Percentiles rank a stretch among this genome's conserved stretches.
Conservation (phyloP, 2,329 filamentous ascomycete species). For the Raffaelea albimanens region DNA sequence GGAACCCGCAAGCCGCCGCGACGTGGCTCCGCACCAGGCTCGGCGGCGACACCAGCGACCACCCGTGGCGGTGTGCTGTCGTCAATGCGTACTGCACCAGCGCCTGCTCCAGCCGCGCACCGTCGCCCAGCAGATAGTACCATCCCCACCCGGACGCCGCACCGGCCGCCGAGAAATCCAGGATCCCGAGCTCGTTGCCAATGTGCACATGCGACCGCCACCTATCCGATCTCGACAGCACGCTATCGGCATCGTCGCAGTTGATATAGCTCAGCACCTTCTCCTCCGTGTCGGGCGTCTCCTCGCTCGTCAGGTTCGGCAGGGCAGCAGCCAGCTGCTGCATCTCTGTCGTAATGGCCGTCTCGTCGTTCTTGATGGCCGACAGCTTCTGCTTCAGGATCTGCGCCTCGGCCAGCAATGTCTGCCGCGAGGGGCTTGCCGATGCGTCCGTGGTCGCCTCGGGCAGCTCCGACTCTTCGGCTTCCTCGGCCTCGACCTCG, state of each 20-base stretch:
- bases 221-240: slow-evolving; percentile 49
- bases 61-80: slow-evolving; percentile 63
- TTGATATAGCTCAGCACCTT: slow-evolving; percentile 71
- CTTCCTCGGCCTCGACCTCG: slow-evolving; percentile 29
- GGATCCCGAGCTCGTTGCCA: slow-evolving; percentile 72
- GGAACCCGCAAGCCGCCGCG: slow-evolving; percentile 84
- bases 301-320: slow-evolving; percentile 73
- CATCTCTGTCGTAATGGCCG: slow-evolving; percentile 54
- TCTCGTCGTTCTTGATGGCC: slow-evolving; percentile 52
- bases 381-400: slow-evolving; percentile 53
- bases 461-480: slow-evolving; percentile 15
- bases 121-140: slow-evolving; percentile 93
- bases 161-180: slow-evolving; percentile 78
- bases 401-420: slow-evolving; percentile 55
- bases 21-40: slow-evolving; percentile 90
- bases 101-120: slow-evolving; percentile 87
- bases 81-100: slow-evolving; percentile 77
- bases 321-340: slow-evolving; percentile 65
- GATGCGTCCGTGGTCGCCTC: slow-evolving; percentile 17
- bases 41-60: slow-evolving; percentile 73
- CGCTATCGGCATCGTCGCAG: slow-evolving; percentile 46
- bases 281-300: slow-evolving; percentile 65
- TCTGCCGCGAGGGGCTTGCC: slow-evolving; percentile 30
- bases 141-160: slow-evolving; percentile 91
- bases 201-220: slow-evolving; percentile 79